Base-by-base conservation (phyloP, 2,329 filamentous ascomycete species). In the Herpotrichia juniperi region DNA sequence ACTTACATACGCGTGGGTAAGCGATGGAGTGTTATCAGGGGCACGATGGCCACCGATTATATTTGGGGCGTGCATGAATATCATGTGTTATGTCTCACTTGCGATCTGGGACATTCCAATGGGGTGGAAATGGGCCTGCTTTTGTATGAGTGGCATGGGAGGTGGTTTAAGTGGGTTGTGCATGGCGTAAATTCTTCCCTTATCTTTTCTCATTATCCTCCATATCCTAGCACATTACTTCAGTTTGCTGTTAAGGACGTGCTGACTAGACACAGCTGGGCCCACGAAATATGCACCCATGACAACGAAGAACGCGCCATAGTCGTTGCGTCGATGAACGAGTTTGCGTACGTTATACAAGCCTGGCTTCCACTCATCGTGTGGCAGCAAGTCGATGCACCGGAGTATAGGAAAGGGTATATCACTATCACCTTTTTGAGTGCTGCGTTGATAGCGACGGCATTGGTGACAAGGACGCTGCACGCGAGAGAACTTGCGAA, bases 341-440 rank as follows among this genome's bases (percentile, higher is more conserved):
- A 87, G 64, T 81, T 89, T 74, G 86, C 86, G 0, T 88, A 89
- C 53, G 85, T 88, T 1, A 71, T 90, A 37, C 86, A 89, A 63
- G 84, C 86, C 0, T 90, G 87, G 87, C 67, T 90, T 35, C 87
- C 87, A 6, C 77, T 87, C 26, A 65, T 88, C 8, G 79, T 88
- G 9, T 89, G 86, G 86, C 82, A 85, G 71, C 83, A 86, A 63
- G 77, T 85, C 0, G 84, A 88, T 50, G 83, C 81, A 0, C 86
- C 86, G 0, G 57, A 74, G 37, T 89, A 88, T 50, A 75, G 72
- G 1, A 87, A 87, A 59, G 86, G 86, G 0, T 87, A 81, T 45
- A 77, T 83, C 9, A 86, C 84, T 0, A 52, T 64, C 1, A 53
- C 56, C 8, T 63, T 46, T 21, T 46, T 68, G 40, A 66, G 61